Evolutionary conservation across 208 protist genomes (phyloP), one percentile per base, ranked within the genome.

Genomic region (Leishmania mexicana): DNA sequence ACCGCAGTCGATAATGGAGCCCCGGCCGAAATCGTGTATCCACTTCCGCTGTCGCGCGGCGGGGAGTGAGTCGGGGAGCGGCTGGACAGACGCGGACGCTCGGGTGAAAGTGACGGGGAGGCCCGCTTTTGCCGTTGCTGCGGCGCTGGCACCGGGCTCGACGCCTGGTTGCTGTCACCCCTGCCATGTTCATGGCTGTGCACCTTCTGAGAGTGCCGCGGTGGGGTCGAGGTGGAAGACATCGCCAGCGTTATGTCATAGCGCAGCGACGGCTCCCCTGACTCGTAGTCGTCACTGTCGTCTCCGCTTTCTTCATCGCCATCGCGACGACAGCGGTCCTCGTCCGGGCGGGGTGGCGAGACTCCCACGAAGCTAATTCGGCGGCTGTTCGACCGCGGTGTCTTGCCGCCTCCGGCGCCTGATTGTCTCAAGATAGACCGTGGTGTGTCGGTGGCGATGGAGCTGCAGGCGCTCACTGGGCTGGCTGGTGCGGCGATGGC

Each of bases 351-450:
- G 60, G 72, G 72, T 13, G 77, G 76, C 17, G 78, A 81, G 31
- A 80, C 51, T 35, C 75, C 81, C 7, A 82, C 72, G 40, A 85
- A 88, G 73, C 84, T 90, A 60, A 90, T 88, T 38, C 85, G 85
- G 1, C 85, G 84, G 31, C 53, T 57, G 4, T 65, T 67, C 57
- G 75, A 53, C 54, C 75, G 72, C 7, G 75, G 72, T 17, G 62
- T 82, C 65, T 51, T 40, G 28, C 74, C 42, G 42, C 76, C 57
- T 45, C 47, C 47, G 10, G 76, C 19, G 68, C 83, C 78, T 19
- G 81, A 76, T 19, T 81, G 85, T 57, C 85, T 80, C 38, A 87
- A 74, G 64, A 88, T 89, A 58, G 83, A 86, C 42, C 85, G 81
- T n/a, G 87, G 87, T 3, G 87, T 88, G 68, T 90, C 80, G 35